Conservation (phyloP, 2,329 filamentous ascomycete species). For the Paecilomyces sp. region DNA sequence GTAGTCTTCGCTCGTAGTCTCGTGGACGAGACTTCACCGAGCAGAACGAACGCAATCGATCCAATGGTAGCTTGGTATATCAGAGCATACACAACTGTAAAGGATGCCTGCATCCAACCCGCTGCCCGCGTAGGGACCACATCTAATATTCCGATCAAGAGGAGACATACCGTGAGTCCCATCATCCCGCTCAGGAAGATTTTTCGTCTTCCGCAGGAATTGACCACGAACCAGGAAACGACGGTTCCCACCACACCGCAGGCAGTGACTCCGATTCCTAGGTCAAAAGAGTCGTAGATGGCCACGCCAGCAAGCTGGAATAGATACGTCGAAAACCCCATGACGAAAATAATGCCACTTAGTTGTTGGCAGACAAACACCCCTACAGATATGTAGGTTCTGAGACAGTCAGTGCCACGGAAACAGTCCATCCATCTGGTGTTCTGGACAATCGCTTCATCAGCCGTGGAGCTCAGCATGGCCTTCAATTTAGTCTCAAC, state of each 20-base stretch:
- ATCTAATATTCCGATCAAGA: constrained; percentile 32
- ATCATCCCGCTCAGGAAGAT: constrained; percentile 24
- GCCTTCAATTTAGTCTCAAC: constrained; percentile 1
- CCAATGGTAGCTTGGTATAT: constrained; percentile 36
- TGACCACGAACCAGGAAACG: constrained; percentile 26
- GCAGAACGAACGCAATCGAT: constrained; percentile 38
- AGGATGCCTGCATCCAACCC: constrained; percentile 28
- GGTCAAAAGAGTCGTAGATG: constrained; percentile 23
- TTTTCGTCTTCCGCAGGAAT: constrained; percentile 23
- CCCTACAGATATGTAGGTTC: constrained; percentile 37
- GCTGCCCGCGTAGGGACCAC: constrained; percentile 21
- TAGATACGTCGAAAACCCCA: constrained; percentile 42
- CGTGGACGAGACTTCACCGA: constrained; percentile 41
- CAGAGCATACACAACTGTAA: constrained; percentile 32
- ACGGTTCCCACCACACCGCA: constrained; percentile 29
- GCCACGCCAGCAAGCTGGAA: constrained; percentile 32
- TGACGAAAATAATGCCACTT: constrained; percentile 36
- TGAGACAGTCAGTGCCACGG: constrained; percentile 28
- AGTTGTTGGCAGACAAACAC: constrained; percentile 39
- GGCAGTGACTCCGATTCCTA: constrained; percentile 28
- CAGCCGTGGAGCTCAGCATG: not conserved
- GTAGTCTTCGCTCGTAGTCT: constrained; percentile 40
- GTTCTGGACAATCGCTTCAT: not conserved
- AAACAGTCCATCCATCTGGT: constrained; percentile 28
- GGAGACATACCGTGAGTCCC: constrained; percentile 21